Percentiles rank a stretch among this genome's conserved stretches.
Evolutionary conservation across 768 basidiomycete genomes (phyloP).

Genomic region (Pleurotus citrinopileatus): DNA sequence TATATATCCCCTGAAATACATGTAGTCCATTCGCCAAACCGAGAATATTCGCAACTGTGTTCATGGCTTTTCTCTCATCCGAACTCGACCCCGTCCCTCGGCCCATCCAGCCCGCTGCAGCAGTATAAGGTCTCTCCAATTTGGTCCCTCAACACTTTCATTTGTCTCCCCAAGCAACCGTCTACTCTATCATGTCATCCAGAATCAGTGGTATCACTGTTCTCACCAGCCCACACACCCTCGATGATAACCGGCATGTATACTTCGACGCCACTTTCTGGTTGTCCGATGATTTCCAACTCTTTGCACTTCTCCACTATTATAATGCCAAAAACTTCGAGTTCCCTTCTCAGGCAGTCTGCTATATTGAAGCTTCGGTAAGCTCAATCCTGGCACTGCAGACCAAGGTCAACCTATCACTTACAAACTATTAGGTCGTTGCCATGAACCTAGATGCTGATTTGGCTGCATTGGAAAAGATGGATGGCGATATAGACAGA

Average conservation of each 20-base stretch:
- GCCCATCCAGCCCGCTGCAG: neutral
- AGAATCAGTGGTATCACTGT: neutral
- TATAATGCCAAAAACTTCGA: neutral
- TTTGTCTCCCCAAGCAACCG: neutral
- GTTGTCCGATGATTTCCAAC: neutral
- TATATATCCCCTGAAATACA: neutral
- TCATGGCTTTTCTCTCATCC: too few relatives aligned
- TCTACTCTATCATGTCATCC: neutral
- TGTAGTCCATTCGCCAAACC: too few relatives aligned
- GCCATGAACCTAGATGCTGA: neutral
- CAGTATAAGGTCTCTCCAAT: neutral
- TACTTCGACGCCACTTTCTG: neutral
- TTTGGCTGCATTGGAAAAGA: neutral
- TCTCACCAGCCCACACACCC: neutral
- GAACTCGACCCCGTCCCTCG: too few relatives aligned
- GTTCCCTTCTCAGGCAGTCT: neutral
- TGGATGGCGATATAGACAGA: neutral
- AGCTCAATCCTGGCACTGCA: neutral
- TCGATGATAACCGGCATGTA: neutral
- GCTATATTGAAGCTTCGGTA: neutral
- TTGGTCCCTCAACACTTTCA: neutral
- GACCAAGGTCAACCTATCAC: neutral
- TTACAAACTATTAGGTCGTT: neutral
- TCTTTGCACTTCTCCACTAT: neutral
- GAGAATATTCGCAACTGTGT: too few relatives aligned